Conservation (phyloP, 495 filamentous ascomycete species). For the Penicillium desertorum region DNA sequence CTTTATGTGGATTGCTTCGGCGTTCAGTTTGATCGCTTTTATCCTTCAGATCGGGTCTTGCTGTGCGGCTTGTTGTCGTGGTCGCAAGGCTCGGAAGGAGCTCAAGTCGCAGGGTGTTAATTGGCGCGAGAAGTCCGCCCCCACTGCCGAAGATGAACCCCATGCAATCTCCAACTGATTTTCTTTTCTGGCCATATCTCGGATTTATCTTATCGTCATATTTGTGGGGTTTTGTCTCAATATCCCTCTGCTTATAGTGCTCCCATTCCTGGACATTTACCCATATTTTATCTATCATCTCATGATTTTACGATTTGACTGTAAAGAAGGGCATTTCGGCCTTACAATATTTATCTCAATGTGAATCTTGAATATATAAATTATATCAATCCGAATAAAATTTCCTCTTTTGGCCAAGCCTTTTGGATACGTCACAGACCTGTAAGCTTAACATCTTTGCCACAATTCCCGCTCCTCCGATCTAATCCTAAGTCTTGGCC, state of each 20-base stretch:
- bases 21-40: constrained; percentile 64
- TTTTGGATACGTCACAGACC: too few species aligned
- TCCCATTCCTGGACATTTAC: constrained; percentile 6
- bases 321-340: constrained; percentile 1
- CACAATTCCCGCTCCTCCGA: too few species aligned
- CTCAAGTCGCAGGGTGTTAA: constrained; percentile 31
- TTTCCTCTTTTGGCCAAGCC: too few species aligned
- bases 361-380: background rate
- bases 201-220: background rate
- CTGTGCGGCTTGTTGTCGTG: constrained; percentile 56
- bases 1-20: constrained; percentile 85
- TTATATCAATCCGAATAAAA: too few species aligned
- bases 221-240: background rate
- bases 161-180: constrained; percentile 4
- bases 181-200: background rate
- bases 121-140: constrained; percentile 22
- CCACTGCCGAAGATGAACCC: constrained; percentile 5
- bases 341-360: too few species aligned
- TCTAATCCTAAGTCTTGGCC: too few species aligned
- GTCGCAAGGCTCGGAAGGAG: constrained; percentile 42
- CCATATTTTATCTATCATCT: background rate
- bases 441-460: too few species aligned
- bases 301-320: constrained; percentile 6
- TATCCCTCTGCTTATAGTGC: background rate
- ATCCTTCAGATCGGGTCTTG: constrained; percentile 68